Percentiles rank a stretch among this genome's conserved stretches.
Evolutionary conservation across 1,284 basidiomycete genomes (phyloP).

Genomic region (Trichosporon sp.): DNA sequence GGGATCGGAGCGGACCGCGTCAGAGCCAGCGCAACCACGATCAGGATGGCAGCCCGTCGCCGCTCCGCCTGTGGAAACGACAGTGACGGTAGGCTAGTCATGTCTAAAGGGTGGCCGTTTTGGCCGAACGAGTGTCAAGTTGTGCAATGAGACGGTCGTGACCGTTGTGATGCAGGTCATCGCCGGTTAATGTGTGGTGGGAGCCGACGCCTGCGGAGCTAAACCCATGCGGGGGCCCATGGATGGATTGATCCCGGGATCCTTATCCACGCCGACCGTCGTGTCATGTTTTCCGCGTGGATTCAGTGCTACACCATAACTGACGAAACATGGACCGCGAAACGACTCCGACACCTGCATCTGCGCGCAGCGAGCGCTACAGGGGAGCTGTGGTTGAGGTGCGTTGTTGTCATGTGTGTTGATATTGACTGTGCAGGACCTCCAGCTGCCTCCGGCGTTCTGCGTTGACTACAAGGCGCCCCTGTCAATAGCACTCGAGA

Average conservation of each 20-base stretch:
- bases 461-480: constrained; percentile 67
- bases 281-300: constrained; percentile 6
- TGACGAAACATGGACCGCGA: constrained; percentile 32
- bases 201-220: background rate
- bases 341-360: constrained; percentile 37
- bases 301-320: background rate
- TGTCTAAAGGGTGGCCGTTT: background rate
- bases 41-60: constrained; percentile 16
- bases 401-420: constrained; percentile 5
- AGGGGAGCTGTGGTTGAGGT: constrained; percentile 69
- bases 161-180: background rate
- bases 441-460: constrained; percentile 83
- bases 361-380: constrained; percentile 57
- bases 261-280: background rate
- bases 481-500: constrained; percentile 68
- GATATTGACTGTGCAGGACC: constrained; percentile 57
- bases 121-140: background rate
- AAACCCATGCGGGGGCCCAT: constrained; percentile 4
- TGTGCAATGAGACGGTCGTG: background rate
- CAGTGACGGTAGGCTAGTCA: constrained; percentile 18
- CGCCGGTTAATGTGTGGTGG: background rate
- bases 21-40: constrained; percentile 20
- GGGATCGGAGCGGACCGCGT: constrained; percentile 2
- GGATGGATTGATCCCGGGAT: background rate
- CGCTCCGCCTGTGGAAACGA: constrained; percentile 17